A percentile compares a stretch with the other conserved stretches of the same genome.
Evolutionary conservation across 164 flowering plant genomes (phyloP).

Genomic region (Chimonanthus praecox): DNA sequence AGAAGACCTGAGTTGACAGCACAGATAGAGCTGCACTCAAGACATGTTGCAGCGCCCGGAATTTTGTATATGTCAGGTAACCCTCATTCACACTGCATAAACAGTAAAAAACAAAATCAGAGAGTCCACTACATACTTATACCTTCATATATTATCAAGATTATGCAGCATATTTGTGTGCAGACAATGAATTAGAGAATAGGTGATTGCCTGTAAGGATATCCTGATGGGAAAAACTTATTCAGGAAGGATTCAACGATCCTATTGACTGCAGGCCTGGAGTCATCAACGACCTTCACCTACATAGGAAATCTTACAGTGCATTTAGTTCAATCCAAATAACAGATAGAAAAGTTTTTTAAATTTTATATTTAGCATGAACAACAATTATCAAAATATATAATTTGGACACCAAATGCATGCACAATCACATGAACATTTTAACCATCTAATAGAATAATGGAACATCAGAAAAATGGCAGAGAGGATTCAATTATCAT

Average conservation of each 20-base stretch:
- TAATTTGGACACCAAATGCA: not conserved
- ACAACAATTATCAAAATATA: not conserved
- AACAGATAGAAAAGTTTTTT: not conserved
- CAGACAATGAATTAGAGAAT: not conserved
- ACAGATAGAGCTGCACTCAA: conserved; percentile 92
- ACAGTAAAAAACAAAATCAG: conserved; percentile 5
- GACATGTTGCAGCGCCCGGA: conserved; percentile 85
- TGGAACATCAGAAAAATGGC: too few species aligned
- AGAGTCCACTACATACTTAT: not conserved
- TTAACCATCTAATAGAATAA: not conserved
- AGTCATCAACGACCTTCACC: conserved; percentile 65
- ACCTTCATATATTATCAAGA: not conserved
- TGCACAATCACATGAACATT: not conserved
- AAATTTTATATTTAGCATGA: not conserved
- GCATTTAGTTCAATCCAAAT: not conserved
- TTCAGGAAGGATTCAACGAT: conserved; percentile 70
- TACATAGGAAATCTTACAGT: conserved; percentile 17
- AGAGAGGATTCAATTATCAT: too few species aligned
- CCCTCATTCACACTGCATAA: conserved; percentile 87
- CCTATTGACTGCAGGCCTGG: conserved; percentile 48
- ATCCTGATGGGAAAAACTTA: conserved; percentile 89
- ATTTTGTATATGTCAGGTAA: conserved; percentile 82
- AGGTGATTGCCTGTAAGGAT: conserved; percentile 74
- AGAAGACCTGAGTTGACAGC: conserved; percentile 89
- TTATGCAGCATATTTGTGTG: not conserved